Evolutionary conservation across 306 rosid species (phyloP), one percentile per base, ranked within the genome.

Genomic region (Nissolia schottii): DNA sequence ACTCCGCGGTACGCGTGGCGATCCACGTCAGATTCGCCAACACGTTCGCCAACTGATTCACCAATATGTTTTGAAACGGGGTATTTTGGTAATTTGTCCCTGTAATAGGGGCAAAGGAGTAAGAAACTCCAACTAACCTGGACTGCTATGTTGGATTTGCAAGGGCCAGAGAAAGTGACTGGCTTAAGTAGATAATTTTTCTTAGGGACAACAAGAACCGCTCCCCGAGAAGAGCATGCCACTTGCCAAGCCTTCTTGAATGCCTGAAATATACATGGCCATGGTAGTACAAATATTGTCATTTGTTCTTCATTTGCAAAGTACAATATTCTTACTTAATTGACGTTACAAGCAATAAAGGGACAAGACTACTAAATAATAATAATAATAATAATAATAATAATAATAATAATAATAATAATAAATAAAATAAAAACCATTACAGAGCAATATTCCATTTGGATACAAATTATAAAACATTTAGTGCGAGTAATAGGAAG

Each of bases 171-270:
- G n/a, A n/a, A n/a, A n/a, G n/a, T n/a, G n/a, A n/a, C n/a, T n/a
- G n/a, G 91, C 70, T 79, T 80, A 19, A 91, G 83, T 34, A 82
- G 77, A 83, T 87, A 91, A n/a, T 28, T 82, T 19, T 80, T 83
- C 49, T 51, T 6, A 8, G 92, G 87, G 69, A 82, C 82, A 35
- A 80, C 75, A 58, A 75, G 45, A 64, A 20, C 70, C 12, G 54
- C 73, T 43, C 40, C 60, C 12, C 27, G 54, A 34, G 71, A 67
- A 22, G 88, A 76, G 62, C 97, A 88, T 62, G 88, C 92, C 43
- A 6, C 83, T 72, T 78, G 8, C 97, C 97, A 91, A 14, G 92
- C 92, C 64, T 83, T 79, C 50, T 29, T 8, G 55, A 91, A 91
- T 73, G 95, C 90, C 95, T 91, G 65, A 69, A 67, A 68, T 37